Conservation (phyloP, 78 protist species). For the Dictyostelium firmibasis region DNA sequence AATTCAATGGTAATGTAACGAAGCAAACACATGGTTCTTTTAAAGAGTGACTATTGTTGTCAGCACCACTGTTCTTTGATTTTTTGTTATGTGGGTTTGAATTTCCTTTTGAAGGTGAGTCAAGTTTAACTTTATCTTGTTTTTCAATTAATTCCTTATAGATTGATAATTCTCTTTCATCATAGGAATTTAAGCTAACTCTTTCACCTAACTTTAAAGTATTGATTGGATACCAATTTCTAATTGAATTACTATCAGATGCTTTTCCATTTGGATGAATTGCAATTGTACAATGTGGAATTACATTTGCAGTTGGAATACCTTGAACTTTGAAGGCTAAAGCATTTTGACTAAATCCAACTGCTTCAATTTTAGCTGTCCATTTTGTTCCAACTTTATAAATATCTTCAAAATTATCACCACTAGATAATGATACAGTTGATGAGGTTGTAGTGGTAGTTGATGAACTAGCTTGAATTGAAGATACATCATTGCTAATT, state of each 20-base stretch:
- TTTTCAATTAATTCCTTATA: neutral
- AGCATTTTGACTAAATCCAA: slow-evolving; percentile 48
- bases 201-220: neutral
- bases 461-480: neutral
- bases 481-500: neutral
- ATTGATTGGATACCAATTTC: slow-evolving; percentile 32
- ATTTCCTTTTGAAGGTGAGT: slow-evolving; percentile 3
- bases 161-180: neutral
- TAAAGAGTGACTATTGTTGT: neutral
- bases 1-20: neutral
- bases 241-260: slow-evolving; percentile 35
- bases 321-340: slow-evolving; percentile 47
- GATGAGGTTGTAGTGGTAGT: neutral
- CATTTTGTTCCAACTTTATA: slow-evolving; percentile 18
- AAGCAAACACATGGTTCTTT: neutral
- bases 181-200: neutral
- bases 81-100: neutral
- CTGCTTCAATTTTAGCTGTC: slow-evolving; percentile 5
- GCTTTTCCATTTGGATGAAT: slow-evolving; percentile 62
- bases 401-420: neutral
- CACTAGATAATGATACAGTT: neutral
- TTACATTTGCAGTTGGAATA: neutral
- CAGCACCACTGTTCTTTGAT: neutral
- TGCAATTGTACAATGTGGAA: slow-evolving; percentile 54
- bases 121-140: neutral